Percentiles rank a stretch among this genome's conserved stretches.
Evolutionary conservation across 2,329 filamentous ascomycete genomes (phyloP).

Genomic region (Penicillium hesseltinei): DNA sequence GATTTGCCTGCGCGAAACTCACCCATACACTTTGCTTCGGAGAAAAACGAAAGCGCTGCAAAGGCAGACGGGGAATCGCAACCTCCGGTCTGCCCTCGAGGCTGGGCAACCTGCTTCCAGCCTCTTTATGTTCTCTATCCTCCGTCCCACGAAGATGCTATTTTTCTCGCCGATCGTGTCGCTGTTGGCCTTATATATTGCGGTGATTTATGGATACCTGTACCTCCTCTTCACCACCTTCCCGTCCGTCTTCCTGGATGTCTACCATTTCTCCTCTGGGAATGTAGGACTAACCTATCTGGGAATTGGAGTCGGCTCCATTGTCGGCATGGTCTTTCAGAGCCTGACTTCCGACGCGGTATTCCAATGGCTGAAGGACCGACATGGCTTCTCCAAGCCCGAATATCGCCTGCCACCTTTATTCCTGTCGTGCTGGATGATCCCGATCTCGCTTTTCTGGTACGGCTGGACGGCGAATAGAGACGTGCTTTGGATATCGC

Average conservation of each 20-base stretch:
- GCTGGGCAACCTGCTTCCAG: neutral
- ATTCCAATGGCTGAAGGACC: neutral
- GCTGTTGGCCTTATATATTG: slow-evolving; percentile 36
- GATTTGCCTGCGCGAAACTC: neutral
- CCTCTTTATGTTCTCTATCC: neutral
- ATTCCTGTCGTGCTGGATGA: neutral
- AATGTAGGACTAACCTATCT: neutral
- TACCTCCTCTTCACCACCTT: neutral
- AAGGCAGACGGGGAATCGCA: neutral
- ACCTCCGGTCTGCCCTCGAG: neutral
- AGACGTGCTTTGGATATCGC: neutral
- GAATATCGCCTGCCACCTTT: neutral
- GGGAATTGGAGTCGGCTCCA: neutral
- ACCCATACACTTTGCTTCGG: neutral
- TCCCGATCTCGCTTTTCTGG: neutral
- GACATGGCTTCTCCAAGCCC: neutral
- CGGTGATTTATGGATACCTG: neutral
- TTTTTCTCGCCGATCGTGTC: slow-evolving; percentile 54
- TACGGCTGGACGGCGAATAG: neutral
- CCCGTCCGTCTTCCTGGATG: neutral
- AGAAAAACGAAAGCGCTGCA: neutral
- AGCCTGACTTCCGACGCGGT: neutral
- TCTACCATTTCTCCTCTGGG: neutral
- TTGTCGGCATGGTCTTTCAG: neutral
- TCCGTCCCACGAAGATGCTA: neutral